Evolutionary conservation across 1,284 basidiomycete genomes (phyloP), one percentile per base, ranked within the genome.

Genomic region (Earliella scabrosa): DNA sequence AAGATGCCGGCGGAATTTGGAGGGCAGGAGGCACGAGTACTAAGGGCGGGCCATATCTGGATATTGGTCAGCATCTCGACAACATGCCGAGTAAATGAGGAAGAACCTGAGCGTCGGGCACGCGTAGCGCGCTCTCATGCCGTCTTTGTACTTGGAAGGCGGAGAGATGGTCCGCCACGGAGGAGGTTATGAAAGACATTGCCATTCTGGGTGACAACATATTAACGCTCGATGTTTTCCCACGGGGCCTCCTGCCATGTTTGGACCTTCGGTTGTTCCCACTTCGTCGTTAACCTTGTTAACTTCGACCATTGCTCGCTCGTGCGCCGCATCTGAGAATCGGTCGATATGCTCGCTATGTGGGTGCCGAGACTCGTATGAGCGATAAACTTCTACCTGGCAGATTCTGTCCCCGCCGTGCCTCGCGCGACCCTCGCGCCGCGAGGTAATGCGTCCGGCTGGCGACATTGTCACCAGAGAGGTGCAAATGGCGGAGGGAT

Each of bases 31-130:
- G 48, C 29, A 32, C 47, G 20, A 24, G 44, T 55, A 58, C 56
- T 61, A 58, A 58, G 43, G 31, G 55, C 46, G 41, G 13, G 4
- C 59, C 50, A 7, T 29, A 57, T 45, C 20, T 26, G 55, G 59
- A 18, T 21, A 38, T 43, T 47, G 26, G 46, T 29, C 32, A 52
- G 46, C 36, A 50, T 48, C 26, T 51, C 47, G 47, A 26, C 8
- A 11, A 11, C 24, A 36, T 16, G 8, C 16, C n/a, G 7, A 29
- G 35, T 39, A 41, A 32, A 44, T 39, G 21, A 40, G 27, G 18
- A 49, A 52, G 26, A 48, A 35, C 29, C 41, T 43, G 35, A 35
- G 32, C 24, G 24, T 32, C 46, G 52, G 45, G 35, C 45, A 13
- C 13, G 32, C 32, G 10, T 20, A 29, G 20, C 13, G 31, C 29